These are phyloP conservation scores for Neolentinus lepideus DNA, from an alignment of 1,284 basidiomycete species.

Conservation along the genomic window DNA sequence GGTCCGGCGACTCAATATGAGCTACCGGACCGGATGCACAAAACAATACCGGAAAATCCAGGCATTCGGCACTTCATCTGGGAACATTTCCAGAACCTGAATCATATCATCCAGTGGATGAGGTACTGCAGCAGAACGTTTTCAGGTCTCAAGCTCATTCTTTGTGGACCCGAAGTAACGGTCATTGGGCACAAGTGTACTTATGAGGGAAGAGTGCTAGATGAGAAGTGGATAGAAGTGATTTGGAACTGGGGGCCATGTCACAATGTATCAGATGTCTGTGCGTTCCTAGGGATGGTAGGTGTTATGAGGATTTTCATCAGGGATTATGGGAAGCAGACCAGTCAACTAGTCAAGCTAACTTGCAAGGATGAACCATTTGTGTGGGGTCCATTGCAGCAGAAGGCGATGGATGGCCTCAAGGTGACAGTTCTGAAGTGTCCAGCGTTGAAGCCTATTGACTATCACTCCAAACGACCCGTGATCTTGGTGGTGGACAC, in stretches of 20 bases:
- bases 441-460: too few species aligned
- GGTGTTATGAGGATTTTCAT: too few species aligned
- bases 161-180: slow-evolving; percentile 12
- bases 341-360: too few species aligned
- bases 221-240: slow-evolving; percentile 3
- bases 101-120: slow-evolving; percentile 22
- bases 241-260: slow-evolving; percentile 1
- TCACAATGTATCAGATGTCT: too few species aligned
- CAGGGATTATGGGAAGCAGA: too few species aligned
- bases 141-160: slow-evolving; percentile 13
- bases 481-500: too few species aligned
- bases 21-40: slow-evolving; percentile 11
- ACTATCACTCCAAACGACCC: too few species aligned
- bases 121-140: slow-evolving; percentile 18
- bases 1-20: slow-evolving; percentile 15
- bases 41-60: slow-evolving; percentile 21
- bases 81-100: slow-evolving; percentile 21
- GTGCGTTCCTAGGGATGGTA: too few species aligned
- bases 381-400: too few species aligned
- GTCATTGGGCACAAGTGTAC: slow-evolving; percentile 22
- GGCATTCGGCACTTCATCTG: slow-evolving; percentile 26
- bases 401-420: too few species aligned
- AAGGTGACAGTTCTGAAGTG: too few species aligned
- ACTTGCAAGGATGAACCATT: too few species aligned
- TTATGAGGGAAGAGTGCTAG: slow-evolving; percentile 14